Percentiles rank a stretch among this genome's conserved stretches.
Evolutionary conservation across 371 early-diverging fungal species (phyloP).

Genomic region (Dichotomocladium elegans): DNA sequence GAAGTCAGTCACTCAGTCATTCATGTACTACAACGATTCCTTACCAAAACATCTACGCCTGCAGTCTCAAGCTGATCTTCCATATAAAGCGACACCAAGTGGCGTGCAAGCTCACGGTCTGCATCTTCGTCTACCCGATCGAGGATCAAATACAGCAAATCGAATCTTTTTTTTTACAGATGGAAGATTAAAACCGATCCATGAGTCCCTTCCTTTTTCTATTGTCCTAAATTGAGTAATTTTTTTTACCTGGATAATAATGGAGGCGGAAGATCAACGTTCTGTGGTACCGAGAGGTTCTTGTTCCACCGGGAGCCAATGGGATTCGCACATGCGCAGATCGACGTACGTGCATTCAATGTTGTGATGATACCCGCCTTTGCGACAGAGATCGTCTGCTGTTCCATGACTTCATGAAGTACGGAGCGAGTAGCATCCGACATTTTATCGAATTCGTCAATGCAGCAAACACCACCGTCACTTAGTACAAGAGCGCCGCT

Average conservation of each 20-base stretch:
- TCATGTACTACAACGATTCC: too few relatives aligned
- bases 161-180: conserved; percentile 76
- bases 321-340: conserved; percentile 98
- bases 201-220: too few relatives aligned
- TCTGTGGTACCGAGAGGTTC: conserved; percentile 86
- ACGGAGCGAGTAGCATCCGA: conserved; percentile 94
- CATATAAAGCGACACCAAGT: conserved; percentile 84
- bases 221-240: too few relatives aligned
- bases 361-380: conserved; percentile 99
- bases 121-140: conserved; percentile 87
- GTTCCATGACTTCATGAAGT: conserved; percentile 99
- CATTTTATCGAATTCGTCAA: conserved; percentile 99
- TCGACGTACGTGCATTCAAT: conserved; percentile 97
- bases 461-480: conserved; percentile 99
- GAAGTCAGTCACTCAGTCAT: background rate
- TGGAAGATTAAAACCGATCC: too few relatives aligned
- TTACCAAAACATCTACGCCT: conserved; percentile 58
- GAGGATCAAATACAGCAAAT: conserved; percentile 91
- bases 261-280: conserved; percentile 95
- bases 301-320: conserved; percentile 94
- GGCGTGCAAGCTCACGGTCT: conserved; percentile 86
- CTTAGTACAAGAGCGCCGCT: conserved; percentile 98
- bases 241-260: conserved; percentile 78
- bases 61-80: conserved; percentile 60
- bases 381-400: conserved; percentile 99